Evolutionary conservation across 805 yeast genomes (phyloP).

Genomic region (Pichia exigua): DNA sequence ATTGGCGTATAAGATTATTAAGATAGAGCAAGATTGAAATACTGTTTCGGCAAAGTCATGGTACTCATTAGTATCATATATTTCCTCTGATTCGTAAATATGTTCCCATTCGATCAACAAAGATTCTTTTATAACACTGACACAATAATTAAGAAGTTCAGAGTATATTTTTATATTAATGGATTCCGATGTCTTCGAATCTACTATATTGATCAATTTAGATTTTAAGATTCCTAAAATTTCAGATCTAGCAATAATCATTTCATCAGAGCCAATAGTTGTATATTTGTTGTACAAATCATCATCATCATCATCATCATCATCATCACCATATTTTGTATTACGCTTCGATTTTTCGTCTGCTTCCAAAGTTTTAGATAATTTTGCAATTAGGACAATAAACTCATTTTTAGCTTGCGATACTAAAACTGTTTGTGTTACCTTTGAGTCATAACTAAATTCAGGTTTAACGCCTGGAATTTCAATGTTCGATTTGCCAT

Average conservation of each 20-base stretch:
- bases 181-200: not conserved
- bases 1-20: not conserved
- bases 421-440: not conserved
- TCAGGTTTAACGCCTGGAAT: not conserved
- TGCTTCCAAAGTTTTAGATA: not conserved
- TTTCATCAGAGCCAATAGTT: not conserved
- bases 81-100: not conserved
- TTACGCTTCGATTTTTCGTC: not conserved
- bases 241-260: not conserved
- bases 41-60: not conserved
- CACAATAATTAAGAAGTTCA: not conserved
- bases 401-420: not conserved
- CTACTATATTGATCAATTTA: not conserved
- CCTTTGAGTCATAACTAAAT: not conserved
- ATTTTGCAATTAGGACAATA: not conserved
- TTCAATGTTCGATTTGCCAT: not conserved
- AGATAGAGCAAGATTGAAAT: not conserved
- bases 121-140: conserved; percentile 1
- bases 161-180: not conserved
- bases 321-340: not conserved
- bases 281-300: not conserved
- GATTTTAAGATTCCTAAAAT: not conserved
- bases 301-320: not conserved
- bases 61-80: not conserved
- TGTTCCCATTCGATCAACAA: conserved; percentile 5